These are phyloP conservation scores for Dioscorea alata DNA, from an alignment of 106 monocot genomes.

Conservation along the genomic window DNA sequence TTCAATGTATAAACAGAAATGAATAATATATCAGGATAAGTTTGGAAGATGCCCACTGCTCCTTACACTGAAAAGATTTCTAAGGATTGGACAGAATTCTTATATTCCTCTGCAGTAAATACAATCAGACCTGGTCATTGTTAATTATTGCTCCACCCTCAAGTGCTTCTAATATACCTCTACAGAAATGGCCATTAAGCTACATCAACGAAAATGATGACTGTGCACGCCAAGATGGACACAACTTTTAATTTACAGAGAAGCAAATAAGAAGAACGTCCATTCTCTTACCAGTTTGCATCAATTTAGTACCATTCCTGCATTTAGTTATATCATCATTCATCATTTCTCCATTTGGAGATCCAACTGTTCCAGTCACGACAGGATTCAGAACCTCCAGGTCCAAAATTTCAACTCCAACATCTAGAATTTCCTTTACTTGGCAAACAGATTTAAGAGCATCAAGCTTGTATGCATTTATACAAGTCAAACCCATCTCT, in stretches of 20 bases:
- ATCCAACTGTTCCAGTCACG: background rate
- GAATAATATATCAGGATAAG: too few species aligned
- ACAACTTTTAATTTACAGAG: background rate
- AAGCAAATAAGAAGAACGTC: background rate
- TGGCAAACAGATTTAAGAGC: slow-evolving; percentile 70
- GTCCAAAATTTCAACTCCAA: background rate
- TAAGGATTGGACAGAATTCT: too few species aligned
- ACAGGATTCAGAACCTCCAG: slow-evolving; percentile 9
- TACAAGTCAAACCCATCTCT: slow-evolving; percentile 93
- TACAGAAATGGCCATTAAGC: too few species aligned
- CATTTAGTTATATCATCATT: slow-evolving; percentile 4
- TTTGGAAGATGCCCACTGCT: too few species aligned
- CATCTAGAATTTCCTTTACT: slow-evolving; percentile 8
- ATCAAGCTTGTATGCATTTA: slow-evolving; percentile 80
- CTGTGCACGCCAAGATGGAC: background rate
- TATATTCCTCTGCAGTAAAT: too few species aligned
- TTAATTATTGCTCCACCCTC: too few species aligned
- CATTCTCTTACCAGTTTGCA: slow-evolving; percentile 24
- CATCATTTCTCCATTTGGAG: background rate
- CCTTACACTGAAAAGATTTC: too few species aligned
- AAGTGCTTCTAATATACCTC: too few species aligned
- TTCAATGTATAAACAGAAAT: too few species aligned
- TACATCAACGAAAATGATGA: background rate
- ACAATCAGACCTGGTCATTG: too few species aligned
- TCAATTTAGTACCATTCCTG: slow-evolving; percentile 5